Conservation (phyloP, 805 yeast species). For the Wickerhamiella slavikovae region DNA sequence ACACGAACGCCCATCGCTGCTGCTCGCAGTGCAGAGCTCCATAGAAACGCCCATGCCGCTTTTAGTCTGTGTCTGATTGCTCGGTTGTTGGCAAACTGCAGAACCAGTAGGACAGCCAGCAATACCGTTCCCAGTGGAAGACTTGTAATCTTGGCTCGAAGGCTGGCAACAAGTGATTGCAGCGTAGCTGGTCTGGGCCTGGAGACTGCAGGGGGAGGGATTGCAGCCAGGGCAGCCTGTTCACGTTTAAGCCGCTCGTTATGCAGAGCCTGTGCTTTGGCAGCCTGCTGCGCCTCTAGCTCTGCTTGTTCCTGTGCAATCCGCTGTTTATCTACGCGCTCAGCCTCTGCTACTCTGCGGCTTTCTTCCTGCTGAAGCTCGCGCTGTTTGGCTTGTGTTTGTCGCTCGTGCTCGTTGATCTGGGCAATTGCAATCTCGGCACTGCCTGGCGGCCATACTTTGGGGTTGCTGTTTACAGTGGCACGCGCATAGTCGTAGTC, state of each 20-base stretch:
- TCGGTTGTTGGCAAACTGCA: constrained; percentile 1
- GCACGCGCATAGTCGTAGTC: constrained; percentile 3
- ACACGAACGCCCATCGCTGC: constrained; percentile 3
- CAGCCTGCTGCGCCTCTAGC: neutral
- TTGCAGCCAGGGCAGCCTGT: too few relatives aligned
- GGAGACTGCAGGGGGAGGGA: too few relatives aligned
- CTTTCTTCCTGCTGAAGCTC: neutral
- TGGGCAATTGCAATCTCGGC: neutral
- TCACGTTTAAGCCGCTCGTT: too few relatives aligned
- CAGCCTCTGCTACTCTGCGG: constrained; percentile 1
- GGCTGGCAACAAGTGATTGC: too few relatives aligned
- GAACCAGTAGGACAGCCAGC: constrained; percentile 1
- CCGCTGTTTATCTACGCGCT: neutral
- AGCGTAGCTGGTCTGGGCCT: too few relatives aligned
- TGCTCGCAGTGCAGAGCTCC: constrained; percentile 1
- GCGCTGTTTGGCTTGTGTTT: neutral
- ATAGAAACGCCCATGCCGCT: constrained; percentile 1
- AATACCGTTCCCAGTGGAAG: constrained; percentile 1
- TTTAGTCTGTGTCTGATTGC: neutral
- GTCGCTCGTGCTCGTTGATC: neutral
- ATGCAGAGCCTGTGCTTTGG: too few relatives aligned
- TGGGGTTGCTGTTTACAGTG: neutral
- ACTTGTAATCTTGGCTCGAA: neutral
- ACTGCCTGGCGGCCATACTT: neutral
- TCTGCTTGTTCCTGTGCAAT: neutral